These are phyloP conservation scores for Rhodomyrtus psidioides DNA, from an alignment of 441 rosid species.

Conservation along the genomic window DNA sequence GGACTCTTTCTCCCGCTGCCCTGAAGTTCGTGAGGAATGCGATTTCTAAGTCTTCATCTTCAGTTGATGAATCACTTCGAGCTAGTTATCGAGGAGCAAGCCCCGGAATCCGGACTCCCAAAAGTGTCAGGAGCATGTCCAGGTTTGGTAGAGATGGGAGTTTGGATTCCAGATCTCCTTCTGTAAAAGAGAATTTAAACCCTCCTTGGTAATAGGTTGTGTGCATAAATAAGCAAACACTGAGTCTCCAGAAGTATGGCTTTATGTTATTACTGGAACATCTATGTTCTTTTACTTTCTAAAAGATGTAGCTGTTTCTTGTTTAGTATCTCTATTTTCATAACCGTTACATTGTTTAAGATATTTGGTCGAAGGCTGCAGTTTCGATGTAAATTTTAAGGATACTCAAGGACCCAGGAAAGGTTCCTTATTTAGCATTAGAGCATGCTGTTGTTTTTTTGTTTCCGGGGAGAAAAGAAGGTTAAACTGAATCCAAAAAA, in stretches of 20 bases:
- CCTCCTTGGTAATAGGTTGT: conserved; percentile 35
- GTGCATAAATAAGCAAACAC: neutral
- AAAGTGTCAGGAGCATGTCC: conserved; percentile 60
- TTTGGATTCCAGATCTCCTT: conserved; percentile 59
- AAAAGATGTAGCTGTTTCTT: neutral
- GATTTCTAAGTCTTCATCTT: conserved; percentile 68
- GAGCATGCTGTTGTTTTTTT: neutral
- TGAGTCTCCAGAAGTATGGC: neutral
- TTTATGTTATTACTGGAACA: neutral
- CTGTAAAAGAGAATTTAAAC: conserved; percentile 41
- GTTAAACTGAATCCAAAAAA: neutral
- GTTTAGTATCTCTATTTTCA: neutral
- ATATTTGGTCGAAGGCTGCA: neutral
- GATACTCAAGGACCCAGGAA: neutral
- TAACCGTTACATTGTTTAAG: neutral
- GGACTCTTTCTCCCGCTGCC: conserved; percentile 88
- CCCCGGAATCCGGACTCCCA: conserved; percentile 63
- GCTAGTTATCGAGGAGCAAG: conserved; percentile 88
- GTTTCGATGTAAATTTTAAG: neutral
- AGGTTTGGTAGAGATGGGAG: conserved; percentile 80
- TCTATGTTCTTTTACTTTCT: neutral
- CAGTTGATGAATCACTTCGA: conserved; percentile 90
- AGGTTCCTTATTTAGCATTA: neutral
- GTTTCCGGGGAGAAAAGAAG: neutral
- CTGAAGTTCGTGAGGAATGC: conserved; percentile 89